These are phyloP conservation scores for Cochlearia excelsa DNA, from an alignment of 345 rosid genomes.

Conservation along the genomic window DNA sequence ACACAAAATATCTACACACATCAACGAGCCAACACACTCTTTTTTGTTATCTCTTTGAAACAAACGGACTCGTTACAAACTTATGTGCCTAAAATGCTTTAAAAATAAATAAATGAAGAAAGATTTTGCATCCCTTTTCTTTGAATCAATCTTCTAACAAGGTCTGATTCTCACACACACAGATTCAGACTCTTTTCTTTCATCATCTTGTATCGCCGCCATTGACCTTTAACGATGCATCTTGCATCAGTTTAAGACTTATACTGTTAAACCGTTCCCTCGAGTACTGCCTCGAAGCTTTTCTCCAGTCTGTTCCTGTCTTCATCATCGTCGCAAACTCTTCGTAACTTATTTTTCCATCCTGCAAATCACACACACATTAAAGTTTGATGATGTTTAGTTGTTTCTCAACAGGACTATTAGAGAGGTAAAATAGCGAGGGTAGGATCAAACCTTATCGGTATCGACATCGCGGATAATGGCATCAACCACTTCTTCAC, in stretches of 20 bases:
- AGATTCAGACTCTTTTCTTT: constrained; percentile 11
- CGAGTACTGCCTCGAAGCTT: no score
- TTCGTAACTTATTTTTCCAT: constrained; percentile 43
- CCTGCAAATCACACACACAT: constrained; percentile 40
- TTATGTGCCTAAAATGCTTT: no score
- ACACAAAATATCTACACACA: constrained; percentile 31
- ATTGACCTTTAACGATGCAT: constrained; percentile 62
- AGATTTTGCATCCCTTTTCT: constrained; percentile 16
- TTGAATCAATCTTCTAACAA: constrained; percentile 15
- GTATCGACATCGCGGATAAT: constrained; percentile 94
- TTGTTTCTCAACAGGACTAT: not conserved
- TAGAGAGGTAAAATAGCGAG: not conserved
- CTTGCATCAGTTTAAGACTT: constrained; percentile 72
- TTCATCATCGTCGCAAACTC: no score
- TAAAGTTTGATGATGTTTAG: constrained; percentile 4
- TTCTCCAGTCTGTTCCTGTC: no score
- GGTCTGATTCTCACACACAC: not conserved
- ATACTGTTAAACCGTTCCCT: constrained; percentile 64
- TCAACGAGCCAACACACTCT: constrained; percentile 15
- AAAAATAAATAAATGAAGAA: constrained; percentile 11
- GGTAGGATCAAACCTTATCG: constrained; percentile 57
- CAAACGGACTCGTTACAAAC: not conserved
- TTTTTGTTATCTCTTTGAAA: constrained; percentile 2
- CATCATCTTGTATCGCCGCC: constrained; percentile 35
- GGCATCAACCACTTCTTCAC: constrained; percentile 75